These are phyloP conservation scores for Papiliotrema flavescens DNA, from an alignment of 1,284 basidiomycete species.

Conservation along the genomic window DNA sequence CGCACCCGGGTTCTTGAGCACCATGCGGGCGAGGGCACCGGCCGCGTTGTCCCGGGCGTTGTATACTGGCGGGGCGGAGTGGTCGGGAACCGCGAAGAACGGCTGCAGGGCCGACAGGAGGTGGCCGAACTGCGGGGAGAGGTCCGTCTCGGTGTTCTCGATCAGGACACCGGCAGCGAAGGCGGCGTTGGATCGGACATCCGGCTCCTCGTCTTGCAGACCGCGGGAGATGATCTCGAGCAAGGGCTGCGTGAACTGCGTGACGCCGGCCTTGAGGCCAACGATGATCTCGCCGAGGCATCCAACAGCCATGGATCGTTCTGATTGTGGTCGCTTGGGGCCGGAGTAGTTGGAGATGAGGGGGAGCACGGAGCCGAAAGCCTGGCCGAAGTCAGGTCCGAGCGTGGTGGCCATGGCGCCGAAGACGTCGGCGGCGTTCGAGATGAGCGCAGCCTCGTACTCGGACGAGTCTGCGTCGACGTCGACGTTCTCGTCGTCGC, in stretches of 20 bases:
- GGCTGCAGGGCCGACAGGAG: slow-evolving; percentile 78
- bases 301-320: slow-evolving; percentile 90
- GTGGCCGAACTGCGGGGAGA: slow-evolving; percentile 73
- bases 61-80: slow-evolving; percentile 56
- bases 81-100: slow-evolving; percentile 67
- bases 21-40: slow-evolving; percentile 85
- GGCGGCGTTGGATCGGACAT: slow-evolving; percentile 94
- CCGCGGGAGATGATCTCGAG: slow-evolving; percentile 79
- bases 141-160: slow-evolving; percentile 79
- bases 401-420: slow-evolving; percentile 82
- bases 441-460: slow-evolving; percentile 93
- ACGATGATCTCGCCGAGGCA: slow-evolving; percentile 93
- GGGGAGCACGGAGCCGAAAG: slow-evolving; percentile 82
- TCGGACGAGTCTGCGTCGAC: slow-evolving; percentile 69
- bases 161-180: slow-evolving; percentile 91
- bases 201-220: slow-evolving; percentile 77
- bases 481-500: slow-evolving; percentile 81
- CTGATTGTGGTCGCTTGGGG: slow-evolving; percentile 79
- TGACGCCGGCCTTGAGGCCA: slow-evolving; percentile 83
- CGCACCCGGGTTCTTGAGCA: slow-evolving; percentile 73
- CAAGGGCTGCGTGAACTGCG: slow-evolving; percentile 78
- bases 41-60: slow-evolving; percentile 95
- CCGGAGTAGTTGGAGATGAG: slow-evolving; percentile 90
- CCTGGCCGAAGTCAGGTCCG: slow-evolving; percentile 77
- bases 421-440: slow-evolving; percentile 91